A percentile compares a stretch with the other conserved stretches of the same genome.
These are phyloP conservation scores for Colletotrichum godetiae DNA, from an alignment of 2,329 filamentous ascomycete species.

Conservation along the genomic window DNA sequence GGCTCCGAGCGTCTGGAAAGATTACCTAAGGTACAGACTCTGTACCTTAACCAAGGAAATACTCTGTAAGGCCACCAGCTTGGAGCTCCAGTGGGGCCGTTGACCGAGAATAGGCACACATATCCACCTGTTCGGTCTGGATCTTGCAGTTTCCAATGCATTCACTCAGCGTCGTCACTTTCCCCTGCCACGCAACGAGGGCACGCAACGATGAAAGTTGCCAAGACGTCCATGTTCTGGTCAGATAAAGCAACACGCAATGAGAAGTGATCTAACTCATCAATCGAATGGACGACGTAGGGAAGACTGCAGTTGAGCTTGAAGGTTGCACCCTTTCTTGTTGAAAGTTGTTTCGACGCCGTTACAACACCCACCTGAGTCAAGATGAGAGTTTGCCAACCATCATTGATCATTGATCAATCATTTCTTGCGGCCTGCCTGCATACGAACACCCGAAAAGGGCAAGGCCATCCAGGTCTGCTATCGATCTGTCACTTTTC, in stretches of 20 bases:
- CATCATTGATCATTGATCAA: background rate
- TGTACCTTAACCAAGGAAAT: no score
- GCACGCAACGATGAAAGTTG: background rate
- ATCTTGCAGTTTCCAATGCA: background rate
- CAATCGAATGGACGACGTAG: background rate
- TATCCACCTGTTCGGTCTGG: background rate
- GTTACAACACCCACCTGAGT: background rate
- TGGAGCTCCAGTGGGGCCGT: background rate
- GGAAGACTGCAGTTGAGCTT: background rate
- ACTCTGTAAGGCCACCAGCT: background rate
- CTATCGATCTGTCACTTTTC: background rate
- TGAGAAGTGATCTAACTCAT: background rate
- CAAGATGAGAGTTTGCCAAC: background rate
- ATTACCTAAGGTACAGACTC: slow-evolving; percentile 26
- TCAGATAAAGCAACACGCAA: background rate
- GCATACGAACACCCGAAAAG: background rate
- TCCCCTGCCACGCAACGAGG: background rate
- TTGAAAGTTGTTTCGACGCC: background rate
- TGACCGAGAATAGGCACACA: background rate
- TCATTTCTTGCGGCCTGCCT: background rate
- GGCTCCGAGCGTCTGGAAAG: slow-evolving; percentile 30
- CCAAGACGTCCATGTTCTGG: background rate
- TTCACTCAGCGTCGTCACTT: background rate
- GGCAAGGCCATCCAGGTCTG: background rate
- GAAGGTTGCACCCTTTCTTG: background rate